Evolutionary conservation across 2,329 filamentous ascomycete genomes (phyloP).

Genomic region (Fusarium cicatricum): DNA sequence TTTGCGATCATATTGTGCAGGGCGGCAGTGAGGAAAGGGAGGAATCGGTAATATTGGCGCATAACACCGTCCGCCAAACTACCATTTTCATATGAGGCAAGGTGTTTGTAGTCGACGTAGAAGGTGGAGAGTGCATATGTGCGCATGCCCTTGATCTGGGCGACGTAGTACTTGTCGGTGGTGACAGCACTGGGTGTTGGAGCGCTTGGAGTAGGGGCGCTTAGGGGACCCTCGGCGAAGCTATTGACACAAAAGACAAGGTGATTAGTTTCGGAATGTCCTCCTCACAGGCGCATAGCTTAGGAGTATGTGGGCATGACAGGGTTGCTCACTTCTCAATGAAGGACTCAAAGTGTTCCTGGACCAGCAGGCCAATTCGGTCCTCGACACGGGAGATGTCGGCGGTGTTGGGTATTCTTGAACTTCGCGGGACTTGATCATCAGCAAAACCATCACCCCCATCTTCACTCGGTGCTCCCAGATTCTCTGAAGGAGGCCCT

Average conservation of each 20-base stretch:
- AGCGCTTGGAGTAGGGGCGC: slow-evolving; percentile 59
- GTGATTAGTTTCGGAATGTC: slow-evolving; percentile 6
- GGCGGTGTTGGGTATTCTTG: slow-evolving; percentile 56
- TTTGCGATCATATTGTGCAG: slow-evolving; percentile 94
- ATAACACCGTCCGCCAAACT: slow-evolving; percentile 86
- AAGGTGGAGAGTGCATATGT: slow-evolving; percentile 81
- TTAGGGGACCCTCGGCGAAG: slow-evolving; percentile 73
- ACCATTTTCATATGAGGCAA: slow-evolving; percentile 79
- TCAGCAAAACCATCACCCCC: slow-evolving; percentile 70
- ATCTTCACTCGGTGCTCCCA: slow-evolving; percentile 68
- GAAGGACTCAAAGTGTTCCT: slow-evolving; percentile 80
- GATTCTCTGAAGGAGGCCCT: slow-evolving; percentile 69
- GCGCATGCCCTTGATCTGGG: slow-evolving; percentile 81
- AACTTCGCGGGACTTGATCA: slow-evolving; percentile 65
- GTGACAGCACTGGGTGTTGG: slow-evolving; percentile 75
- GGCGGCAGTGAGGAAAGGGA: slow-evolving; percentile 88
- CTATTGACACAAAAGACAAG: slow-evolving; percentile 42
- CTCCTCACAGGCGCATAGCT: too few species aligned
- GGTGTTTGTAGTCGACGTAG: slow-evolving; percentile 87
- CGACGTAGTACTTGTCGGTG: slow-evolving; percentile 85
- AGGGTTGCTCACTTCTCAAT: slow-evolving; percentile 70
- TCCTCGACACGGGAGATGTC: slow-evolving; percentile 78
- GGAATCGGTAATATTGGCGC: slow-evolving; percentile 92
- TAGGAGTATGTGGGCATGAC: background rate
- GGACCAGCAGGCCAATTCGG: slow-evolving; percentile 76